Conservation (phyloP, 2,329 filamentous ascomycete genomes). For the Verticillium isaacii region DNA sequence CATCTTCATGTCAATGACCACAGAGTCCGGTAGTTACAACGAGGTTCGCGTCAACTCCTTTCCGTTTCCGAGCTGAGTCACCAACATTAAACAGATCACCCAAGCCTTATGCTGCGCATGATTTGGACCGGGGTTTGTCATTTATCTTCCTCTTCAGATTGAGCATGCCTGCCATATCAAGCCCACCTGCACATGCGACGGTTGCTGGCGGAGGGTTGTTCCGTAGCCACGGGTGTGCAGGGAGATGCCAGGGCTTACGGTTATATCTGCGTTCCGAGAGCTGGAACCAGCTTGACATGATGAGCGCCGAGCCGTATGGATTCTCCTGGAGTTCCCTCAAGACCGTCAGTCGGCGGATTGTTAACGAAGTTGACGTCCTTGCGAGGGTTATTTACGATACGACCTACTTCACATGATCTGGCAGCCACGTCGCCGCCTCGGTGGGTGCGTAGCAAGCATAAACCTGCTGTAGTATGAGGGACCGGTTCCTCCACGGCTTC, state of each 20-base stretch:
- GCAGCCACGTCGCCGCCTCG: no score
- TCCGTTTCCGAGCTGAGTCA: background rate
- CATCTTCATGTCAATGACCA: slow-evolving; percentile 76
- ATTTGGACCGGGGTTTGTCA: slow-evolving; percentile 29
- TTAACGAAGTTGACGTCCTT: slow-evolving; percentile 64
- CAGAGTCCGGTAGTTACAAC: slow-evolving; percentile 65
- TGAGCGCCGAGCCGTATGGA: slow-evolving; percentile 44
- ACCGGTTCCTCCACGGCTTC: background rate
- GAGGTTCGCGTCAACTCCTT: slow-evolving; percentile 31
- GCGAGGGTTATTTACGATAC: slow-evolving; percentile 59
- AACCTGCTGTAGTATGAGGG: background rate
- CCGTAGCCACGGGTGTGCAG: slow-evolving; percentile 29
- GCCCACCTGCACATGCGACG: background rate
- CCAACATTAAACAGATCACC: slow-evolving; percentile 25
- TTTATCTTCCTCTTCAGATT: background rate
- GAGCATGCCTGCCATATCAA: background rate
- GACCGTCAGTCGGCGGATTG: slow-evolving; percentile 61
- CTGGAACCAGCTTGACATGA: slow-evolving; percentile 45
- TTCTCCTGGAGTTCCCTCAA: slow-evolving; percentile 62
- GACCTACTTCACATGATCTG: background rate
- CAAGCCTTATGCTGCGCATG: slow-evolving; percentile 44
- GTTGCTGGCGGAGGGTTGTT: background rate
- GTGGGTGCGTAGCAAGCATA: background rate
- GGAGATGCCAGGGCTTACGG: slow-evolving; percentile 23
- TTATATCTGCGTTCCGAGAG: slow-evolving; percentile 33